Conservation (phyloP, 208 protist species). For the Angomonas deanei region DNA sequence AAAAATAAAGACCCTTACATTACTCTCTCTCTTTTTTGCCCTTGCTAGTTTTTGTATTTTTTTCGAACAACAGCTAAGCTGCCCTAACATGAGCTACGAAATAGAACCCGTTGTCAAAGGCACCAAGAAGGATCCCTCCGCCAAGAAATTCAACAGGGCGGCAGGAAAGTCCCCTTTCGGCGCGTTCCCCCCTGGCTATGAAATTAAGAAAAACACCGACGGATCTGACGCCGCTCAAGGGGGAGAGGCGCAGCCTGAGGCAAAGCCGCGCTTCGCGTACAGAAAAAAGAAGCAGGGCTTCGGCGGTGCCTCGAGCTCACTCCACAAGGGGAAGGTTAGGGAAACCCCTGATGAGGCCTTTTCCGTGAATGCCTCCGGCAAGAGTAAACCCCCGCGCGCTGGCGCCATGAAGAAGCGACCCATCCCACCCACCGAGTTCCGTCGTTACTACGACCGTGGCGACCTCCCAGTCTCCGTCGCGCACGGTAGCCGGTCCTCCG, state of each 20-base stretch:
- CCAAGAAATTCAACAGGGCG: conserved; percentile 74
- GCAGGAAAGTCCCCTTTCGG: conserved; percentile 85
- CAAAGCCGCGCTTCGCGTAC: conserved; percentile 61
- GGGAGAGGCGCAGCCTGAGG: conserved; percentile 1
- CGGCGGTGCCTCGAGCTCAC: conserved; percentile 83
- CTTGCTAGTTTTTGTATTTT: conserved; percentile 9
- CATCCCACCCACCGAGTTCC: conserved; percentile 93
- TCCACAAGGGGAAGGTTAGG: conserved; percentile 77
- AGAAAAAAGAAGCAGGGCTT: conserved; percentile 60
- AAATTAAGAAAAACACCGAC: conserved; percentile 31
- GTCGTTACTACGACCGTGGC: conserved; percentile 96
- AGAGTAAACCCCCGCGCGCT: conserved; percentile 75
- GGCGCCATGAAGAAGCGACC: conserved; percentile 81
- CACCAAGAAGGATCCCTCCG: conserved; percentile 76
- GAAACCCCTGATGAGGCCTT: conserved; percentile 61
- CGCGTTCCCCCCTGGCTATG: conserved; percentile 46
- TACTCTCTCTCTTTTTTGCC: not conserved
- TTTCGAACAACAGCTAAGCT: not conserved
- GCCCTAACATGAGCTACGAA: conserved; percentile 89
- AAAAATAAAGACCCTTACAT: conserved; percentile 1
- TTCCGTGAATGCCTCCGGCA: conserved; percentile 69
- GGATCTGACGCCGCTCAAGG: conserved; percentile 8
- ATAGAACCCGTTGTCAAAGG: conserved; percentile 86
- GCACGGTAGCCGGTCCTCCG: conserved; percentile 88
- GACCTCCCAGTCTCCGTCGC: conserved; percentile 96